Percentiles rank a stretch among this genome's conserved stretches.
Evolutionary conservation across 805 yeast species (phyloP).

Genomic region (Candida silvicultrix): DNA sequence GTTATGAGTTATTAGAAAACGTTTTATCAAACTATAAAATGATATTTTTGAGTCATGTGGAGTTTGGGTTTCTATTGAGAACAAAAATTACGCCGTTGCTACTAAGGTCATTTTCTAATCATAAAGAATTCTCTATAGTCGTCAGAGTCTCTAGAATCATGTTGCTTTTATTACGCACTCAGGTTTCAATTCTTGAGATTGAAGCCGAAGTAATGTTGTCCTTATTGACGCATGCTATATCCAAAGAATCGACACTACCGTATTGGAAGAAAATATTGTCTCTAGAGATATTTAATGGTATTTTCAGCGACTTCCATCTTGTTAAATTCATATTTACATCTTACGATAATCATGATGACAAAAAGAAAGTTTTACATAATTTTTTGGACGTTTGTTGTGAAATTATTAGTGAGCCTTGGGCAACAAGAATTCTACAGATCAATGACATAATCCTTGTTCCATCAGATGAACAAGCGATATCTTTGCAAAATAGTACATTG

Average conservation of each 20-base stretch:
- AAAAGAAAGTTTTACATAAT: slow-evolving; percentile 56
- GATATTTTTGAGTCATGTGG: slow-evolving; percentile 52
- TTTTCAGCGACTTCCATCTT: slow-evolving; percentile 50
- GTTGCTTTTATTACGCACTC: slow-evolving; percentile 47
- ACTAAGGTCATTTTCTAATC: slow-evolving; percentile 54
- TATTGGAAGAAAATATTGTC: slow-evolving; percentile 72
- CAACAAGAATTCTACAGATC: slow-evolving; percentile 26
- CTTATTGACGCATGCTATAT: slow-evolving; percentile 64
- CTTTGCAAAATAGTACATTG: slow-evolving; percentile 36
- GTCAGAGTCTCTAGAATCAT: slow-evolving; percentile 74
- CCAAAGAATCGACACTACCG: slow-evolving; percentile 47
- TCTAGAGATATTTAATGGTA: slow-evolving; percentile 61
- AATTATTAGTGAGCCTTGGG: slow-evolving; percentile 26
- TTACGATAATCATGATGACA: slow-evolving; percentile 53
- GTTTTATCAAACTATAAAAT: slow-evolving; percentile 57
- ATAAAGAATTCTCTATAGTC: slow-evolving; percentile 58
- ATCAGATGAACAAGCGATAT: slow-evolving; percentile 26
- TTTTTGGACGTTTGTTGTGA: slow-evolving; percentile 38
- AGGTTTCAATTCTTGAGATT: slow-evolving; percentile 53
- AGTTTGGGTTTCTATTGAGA: slow-evolving; percentile 60
- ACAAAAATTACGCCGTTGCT: slow-evolving; percentile 71
- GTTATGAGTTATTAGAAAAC: slow-evolving; percentile 80
- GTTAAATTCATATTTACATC: slow-evolving; percentile 47
- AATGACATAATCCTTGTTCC: slow-evolving; percentile 25
- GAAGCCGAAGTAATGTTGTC: slow-evolving; percentile 82